Evolutionary conservation across 2,329 filamentous ascomycete species (phyloP).

Genomic region (Cordyceps javanica): DNA sequence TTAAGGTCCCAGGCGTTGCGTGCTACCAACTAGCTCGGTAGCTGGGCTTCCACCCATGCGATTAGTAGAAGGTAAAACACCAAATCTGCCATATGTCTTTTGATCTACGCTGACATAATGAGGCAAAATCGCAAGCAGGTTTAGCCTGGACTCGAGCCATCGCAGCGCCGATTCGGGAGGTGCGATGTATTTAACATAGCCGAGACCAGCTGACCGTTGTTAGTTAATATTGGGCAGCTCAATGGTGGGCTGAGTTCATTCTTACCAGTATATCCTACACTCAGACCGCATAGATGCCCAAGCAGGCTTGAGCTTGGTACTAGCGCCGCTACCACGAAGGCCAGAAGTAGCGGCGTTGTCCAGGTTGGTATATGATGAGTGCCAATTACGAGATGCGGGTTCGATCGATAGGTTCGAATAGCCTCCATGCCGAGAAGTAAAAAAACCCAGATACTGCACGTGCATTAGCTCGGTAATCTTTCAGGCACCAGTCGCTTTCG

Average conservation of each 20-base stretch:
- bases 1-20: constrained; percentile 64
- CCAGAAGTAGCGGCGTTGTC: constrained; percentile 76
- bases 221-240: background rate
- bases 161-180: constrained; percentile 83
- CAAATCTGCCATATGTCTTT: constrained; percentile 90
- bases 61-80: constrained; percentile 64
- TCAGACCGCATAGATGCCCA: constrained; percentile 79
- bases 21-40: constrained; percentile 54
- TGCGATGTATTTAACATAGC: constrained; percentile 82
- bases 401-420: constrained; percentile 74
- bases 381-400: constrained; percentile 66
- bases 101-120: constrained; percentile 94
- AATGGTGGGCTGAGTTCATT: constrained; percentile 27
- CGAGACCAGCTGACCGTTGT: constrained; percentile 61
- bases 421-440: constrained; percentile 78
- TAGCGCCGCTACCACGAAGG: constrained; percentile 68
- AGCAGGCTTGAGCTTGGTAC: constrained; percentile 77
- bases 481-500: background rate
- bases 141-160: constrained; percentile 84
- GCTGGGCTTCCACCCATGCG: constrained; percentile 37
- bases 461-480: background rate
- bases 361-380: constrained; percentile 77
- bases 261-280: constrained; percentile 80
- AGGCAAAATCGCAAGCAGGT: constrained; percentile 74
- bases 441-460: constrained; percentile 79